Conservation (phyloP, 2,329 filamentous ascomycete genomes). For the Botrytis byssoidea region DNA sequence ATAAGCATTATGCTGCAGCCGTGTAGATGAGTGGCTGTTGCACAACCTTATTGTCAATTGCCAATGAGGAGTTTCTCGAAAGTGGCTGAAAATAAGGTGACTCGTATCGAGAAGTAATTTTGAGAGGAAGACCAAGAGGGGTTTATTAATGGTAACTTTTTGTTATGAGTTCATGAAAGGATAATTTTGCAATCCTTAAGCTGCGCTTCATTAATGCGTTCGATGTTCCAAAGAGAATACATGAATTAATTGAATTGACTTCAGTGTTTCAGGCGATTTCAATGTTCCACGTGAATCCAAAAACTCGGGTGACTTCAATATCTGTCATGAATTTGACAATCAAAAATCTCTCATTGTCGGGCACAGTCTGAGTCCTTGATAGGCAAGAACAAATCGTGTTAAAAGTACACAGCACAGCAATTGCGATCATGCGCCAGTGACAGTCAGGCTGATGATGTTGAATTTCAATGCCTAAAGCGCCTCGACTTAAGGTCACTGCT, state of each 20-base stretch:
- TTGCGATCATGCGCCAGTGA: constrained; percentile 1
- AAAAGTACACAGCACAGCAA: background rate
- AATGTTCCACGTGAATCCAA: background rate
- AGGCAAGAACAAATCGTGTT: background rate
- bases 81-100: background rate
- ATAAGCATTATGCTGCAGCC: background rate
- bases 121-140: background rate
- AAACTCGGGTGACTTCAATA: background rate
- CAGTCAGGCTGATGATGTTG: background rate
- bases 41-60: background rate
- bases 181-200: background rate
- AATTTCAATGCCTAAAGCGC: background rate
- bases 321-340: background rate
- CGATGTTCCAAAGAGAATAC: background rate
- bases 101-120: background rate
- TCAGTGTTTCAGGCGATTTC: background rate
- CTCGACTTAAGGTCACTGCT: background rate
- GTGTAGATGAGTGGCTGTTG: background rate
- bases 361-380: background rate
- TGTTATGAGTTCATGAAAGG: background rate
- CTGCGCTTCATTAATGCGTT: background rate
- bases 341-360: background rate
- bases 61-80: background rate
- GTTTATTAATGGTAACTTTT: background rate
- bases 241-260: background rate